Evolutionary conservation across 129 eudicot genomes (phyloP), one percentile per base, ranked within the genome.

Genomic region (Mikania micrantha): DNA sequence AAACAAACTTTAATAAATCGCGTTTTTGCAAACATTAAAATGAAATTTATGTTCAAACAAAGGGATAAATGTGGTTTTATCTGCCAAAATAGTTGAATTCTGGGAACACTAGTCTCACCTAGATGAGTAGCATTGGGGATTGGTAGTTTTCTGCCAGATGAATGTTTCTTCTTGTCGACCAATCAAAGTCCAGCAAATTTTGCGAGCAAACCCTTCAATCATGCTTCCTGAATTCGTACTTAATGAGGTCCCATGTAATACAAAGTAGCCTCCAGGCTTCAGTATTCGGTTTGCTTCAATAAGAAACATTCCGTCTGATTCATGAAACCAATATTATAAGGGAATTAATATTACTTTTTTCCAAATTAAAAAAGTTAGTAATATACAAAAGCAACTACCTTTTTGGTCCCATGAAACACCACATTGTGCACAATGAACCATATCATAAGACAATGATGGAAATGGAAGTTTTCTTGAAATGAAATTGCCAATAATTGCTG

Each of bases 371-470:
- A n/a, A n/a, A n/a, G n/a, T n/a, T n/a, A n/a, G n/a, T n/a, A n/a
- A n/a, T 53, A 38, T 22, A 54, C 12, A 54, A 22, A 8, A 38
- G 4, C 13, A 48, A 70, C 29, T 83, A 88, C 98, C 98, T 85
- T 88, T 91, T 34, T 60, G 79, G 67, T 91, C 94, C 96, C 98
- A 91, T 22, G 78, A 44, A 79, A 91, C 84, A 42, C 97, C 96
- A 82, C 97, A 91, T 39, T 91, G 94, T 69, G 97, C 95, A 81
- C 97, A 91, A 79, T 91, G 97, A 78, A 91, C 84, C 97, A 91
- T 88, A 80, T 83, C 96, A 77, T 83, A 91, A 21, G 97, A 88
- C 74, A 91, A 81, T 15, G 96, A 83, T 21, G 98, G 98, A 80
- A 85, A 85, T 47, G 98, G 98, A 73, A 91, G 95, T 80, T 91